phyloP scores from a whole-genome alignment of 2,329 filamentous ascomycete species.

The Zasmidium citrigriseum region DNA sequence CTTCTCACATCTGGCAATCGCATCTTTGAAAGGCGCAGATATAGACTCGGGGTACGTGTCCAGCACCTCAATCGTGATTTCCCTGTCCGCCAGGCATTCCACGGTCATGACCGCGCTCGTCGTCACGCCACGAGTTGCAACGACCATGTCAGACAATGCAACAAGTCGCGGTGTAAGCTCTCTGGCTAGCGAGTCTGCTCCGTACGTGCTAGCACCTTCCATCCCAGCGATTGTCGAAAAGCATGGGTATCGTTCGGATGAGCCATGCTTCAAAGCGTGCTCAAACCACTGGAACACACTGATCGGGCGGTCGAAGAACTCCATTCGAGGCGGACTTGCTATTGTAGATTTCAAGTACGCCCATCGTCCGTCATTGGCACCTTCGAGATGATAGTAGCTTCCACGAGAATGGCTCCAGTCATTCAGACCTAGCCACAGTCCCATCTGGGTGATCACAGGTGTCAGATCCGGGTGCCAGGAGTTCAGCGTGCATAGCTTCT shows the following conservation, averaged over 20 bases:
- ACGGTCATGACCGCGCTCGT: constrained; percentile 25
- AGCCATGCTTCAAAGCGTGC: constrained; percentile 20
- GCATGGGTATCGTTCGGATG: constrained; percentile 24
- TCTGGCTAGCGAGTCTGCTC: constrained; percentile 11
- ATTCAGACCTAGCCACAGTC: constrained; percentile 76
- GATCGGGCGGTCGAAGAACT: constrained; percentile 28
- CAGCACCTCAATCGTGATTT: constrained; percentile 67
- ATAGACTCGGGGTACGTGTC: constrained; percentile 85
- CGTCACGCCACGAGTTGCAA: constrained; percentile 24
- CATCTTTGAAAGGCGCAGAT: constrained; percentile 77
- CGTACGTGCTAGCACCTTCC: not conserved
- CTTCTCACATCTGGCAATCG: constrained; percentile 81
- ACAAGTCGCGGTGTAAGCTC: constrained; percentile 26
- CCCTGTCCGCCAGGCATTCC: constrained; percentile 69
- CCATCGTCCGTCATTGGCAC: constrained; percentile 55
- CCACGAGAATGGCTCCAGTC: constrained; percentile 58
- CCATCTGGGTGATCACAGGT: constrained; percentile 78
- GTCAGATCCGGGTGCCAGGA: constrained; percentile 48
- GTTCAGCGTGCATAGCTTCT: constrained; percentile 66
- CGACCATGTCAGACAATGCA: constrained; percentile 27
- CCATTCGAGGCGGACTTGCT: constrained; percentile 8
- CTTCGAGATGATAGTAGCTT: constrained; percentile 62
- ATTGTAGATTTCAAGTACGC: constrained; percentile 29
- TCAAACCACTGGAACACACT: constrained; percentile 36
- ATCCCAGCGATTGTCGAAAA: constrained; percentile 26